Evolutionary conservation across 768 basidiomycete species (phyloP).

Genomic region (Mycena alexandri): DNA sequence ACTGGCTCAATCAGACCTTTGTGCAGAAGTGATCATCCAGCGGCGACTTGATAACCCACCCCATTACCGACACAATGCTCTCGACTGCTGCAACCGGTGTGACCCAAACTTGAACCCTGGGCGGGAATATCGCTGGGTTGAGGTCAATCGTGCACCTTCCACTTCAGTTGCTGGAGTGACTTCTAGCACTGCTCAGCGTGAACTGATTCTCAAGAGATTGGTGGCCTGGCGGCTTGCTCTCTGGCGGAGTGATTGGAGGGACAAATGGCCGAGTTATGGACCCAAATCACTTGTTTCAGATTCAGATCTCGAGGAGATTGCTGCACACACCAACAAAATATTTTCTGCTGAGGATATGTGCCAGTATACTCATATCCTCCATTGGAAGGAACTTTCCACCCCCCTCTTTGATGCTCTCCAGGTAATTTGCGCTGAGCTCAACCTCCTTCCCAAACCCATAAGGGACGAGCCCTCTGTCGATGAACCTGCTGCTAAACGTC

Average conservation of each 20-base stretch:
- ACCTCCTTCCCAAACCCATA: too few relatives aligned
- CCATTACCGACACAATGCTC: background rate
- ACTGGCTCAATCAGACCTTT: slow-evolving; percentile 17
- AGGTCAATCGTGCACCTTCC: background rate
- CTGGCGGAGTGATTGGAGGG: slow-evolving; percentile 21
- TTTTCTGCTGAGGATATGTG: slow-evolving; percentile 10
- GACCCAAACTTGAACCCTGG: slow-evolving; percentile 5
- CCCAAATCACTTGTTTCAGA: slow-evolving; percentile 24
- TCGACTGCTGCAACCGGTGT: slow-evolving; percentile 29
- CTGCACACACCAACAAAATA: slow-evolving; percentile 6
- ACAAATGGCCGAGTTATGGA: slow-evolving; percentile 29
- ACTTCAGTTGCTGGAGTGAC: too few relatives aligned
- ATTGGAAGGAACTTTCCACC: too few relatives aligned
- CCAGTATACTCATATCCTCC: slow-evolving; percentile 13
- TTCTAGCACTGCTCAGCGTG: background rate
- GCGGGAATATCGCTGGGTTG: slow-evolving; percentile 14
- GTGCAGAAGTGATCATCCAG: slow-evolving; percentile 29
- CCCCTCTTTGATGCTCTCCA: slow-evolving; percentile 10
- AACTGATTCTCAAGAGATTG: background rate
- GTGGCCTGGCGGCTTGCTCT: slow-evolving; percentile 3
- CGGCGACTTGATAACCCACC: slow-evolving; percentile 36
- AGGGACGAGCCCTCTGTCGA: background rate
- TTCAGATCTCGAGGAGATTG: slow-evolving; percentile 21
- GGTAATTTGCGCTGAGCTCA: background rate
- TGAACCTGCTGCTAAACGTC: too few relatives aligned